These are phyloP conservation scores for Hemisphaericaspora lyxosophila DNA, from an alignment of 1,139 yeast species.

Conservation along the genomic window DNA sequence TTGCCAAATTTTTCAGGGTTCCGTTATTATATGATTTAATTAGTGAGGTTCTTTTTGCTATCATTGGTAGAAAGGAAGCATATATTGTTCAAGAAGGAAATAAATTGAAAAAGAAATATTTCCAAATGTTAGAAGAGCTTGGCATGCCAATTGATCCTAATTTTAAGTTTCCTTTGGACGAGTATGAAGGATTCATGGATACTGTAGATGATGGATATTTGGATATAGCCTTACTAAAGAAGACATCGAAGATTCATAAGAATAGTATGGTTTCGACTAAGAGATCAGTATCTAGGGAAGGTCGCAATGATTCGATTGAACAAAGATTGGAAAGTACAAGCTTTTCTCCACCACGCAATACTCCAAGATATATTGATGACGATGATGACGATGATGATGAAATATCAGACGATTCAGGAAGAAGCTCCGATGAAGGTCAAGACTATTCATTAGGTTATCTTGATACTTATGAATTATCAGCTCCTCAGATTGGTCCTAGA, in stretches of 20 bases:
- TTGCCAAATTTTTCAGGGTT: slow-evolving; percentile 63
- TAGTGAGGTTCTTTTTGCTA: slow-evolving; percentile 65
- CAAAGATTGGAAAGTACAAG: slow-evolving; percentile 4
- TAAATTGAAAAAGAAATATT: slow-evolving; percentile 31
- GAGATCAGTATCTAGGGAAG: slow-evolving; percentile 12
- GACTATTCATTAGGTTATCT: slow-evolving; percentile 31
- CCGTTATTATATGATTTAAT: slow-evolving; percentile 69
- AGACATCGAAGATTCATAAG: slow-evolving; percentile 34
- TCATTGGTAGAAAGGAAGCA: slow-evolving; percentile 64
- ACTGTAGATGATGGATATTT: slow-evolving; percentile 62
- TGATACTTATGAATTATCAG: slow-evolving; percentile 22
- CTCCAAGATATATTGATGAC: slow-evolving; percentile 6
- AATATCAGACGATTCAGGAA: slow-evolving; percentile 20
- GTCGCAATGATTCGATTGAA: slow-evolving; percentile 6
- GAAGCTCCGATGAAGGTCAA: slow-evolving; percentile 21
- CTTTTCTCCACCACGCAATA: background rate
- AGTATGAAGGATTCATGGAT: slow-evolving; percentile 75
- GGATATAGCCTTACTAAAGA: slow-evolving; percentile 55
- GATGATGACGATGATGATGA: slow-evolving; percentile 14
- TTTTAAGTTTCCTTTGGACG: slow-evolving; percentile 46
- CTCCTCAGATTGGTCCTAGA: slow-evolving; percentile 29
- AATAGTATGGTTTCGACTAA: slow-evolving; percentile 17
- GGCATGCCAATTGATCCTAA: slow-evolving; percentile 23
- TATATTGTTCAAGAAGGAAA: slow-evolving; percentile 45
- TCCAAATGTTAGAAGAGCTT: slow-evolving; percentile 25